Evolutionary conservation across 805 yeast genomes (phyloP).

Genomic region (Saturnispora serradocipensis): DNA sequence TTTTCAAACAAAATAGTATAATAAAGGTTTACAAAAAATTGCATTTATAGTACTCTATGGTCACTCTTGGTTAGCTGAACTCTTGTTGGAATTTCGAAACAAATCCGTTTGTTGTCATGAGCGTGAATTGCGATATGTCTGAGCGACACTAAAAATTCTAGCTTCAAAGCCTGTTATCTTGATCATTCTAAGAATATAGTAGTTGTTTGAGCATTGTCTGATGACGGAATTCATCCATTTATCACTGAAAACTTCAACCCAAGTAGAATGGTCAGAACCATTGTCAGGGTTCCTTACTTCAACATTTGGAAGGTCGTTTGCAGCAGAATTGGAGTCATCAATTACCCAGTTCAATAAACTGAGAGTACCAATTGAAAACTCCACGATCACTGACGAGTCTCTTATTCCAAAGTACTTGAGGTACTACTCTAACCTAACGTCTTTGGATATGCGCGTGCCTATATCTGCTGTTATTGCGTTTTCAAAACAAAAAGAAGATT

Average conservation of each 20-base stretch:
- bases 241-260: conserved; percentile 40
- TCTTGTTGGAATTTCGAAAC: no score
- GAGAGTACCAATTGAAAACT: conserved; percentile 51
- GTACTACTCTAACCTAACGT: conserved; percentile 76
- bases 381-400: conserved; percentile 34
- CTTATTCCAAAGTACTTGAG: conserved; percentile 37
- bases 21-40: no score
- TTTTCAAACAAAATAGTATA: no score
- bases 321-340: conserved; percentile 47
- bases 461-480: conserved; percentile 31
- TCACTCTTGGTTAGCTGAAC: no score
- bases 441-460: conserved; percentile 70
- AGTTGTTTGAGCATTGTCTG: not conserved
- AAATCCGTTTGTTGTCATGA: not conserved
- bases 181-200: not conserved
- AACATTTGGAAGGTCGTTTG: conserved; percentile 48
- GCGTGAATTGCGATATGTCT: not conserved
- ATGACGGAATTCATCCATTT: conserved; percentile 22
- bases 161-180: not conserved
- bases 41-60: no score
- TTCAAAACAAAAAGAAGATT: conserved; percentile 17
- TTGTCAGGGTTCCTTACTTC: conserved; percentile 47
- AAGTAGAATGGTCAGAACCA: conserved; percentile 58
- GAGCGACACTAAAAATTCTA: not conserved
- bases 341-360: conserved; percentile 44